A percentile compares a stretch with the other conserved stretches of the same genome.
Evolutionary conservation across 2,329 filamentous ascomycete species (phyloP).

Genomic region (Elsinoe batatas): DNA sequence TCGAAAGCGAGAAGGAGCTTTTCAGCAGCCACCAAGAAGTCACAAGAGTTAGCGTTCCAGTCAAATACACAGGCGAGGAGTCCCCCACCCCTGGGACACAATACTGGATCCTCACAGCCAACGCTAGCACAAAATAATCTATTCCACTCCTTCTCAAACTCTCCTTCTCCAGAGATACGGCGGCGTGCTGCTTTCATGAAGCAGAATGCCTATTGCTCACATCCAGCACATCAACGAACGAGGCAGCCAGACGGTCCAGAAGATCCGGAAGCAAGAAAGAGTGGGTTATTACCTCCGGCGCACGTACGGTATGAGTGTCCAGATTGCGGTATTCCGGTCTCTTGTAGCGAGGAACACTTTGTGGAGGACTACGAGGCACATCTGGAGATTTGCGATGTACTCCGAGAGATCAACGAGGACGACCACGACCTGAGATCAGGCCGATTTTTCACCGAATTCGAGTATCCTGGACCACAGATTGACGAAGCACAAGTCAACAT

Average conservation of each 20-base stretch:
- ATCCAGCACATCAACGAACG: conserved; percentile 74
- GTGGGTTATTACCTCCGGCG: conserved; percentile 54
- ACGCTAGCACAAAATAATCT: conserved; percentile 66
- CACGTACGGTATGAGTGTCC: conserved; percentile 93
- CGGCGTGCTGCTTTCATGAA: conserved; percentile 82
- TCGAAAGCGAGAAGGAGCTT: not conserved
- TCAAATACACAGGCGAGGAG: not conserved
- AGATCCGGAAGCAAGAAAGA: conserved; percentile 54
- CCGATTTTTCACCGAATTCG: conserved; percentile 85
- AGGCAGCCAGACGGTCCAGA: conserved; percentile 55
- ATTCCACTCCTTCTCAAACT: conserved; percentile 85
- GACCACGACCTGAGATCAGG: conserved; percentile 91
- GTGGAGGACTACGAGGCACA: conserved; percentile 91
- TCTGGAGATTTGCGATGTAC: conserved; percentile 80
- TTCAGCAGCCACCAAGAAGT: not conserved
- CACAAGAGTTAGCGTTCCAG: not conserved
- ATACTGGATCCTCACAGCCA: conserved; percentile 22
- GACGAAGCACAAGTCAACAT: conserved; percentile 92
- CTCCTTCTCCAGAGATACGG: conserved; percentile 79
- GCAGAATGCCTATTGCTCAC: conserved; percentile 87
- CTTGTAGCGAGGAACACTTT: conserved; percentile 92
- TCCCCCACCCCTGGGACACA: not conserved
- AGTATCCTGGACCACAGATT: conserved; percentile 79
- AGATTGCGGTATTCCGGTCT: conserved; percentile 87
- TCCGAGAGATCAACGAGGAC: conserved; percentile 93